Percentiles rank a stretch among this genome's conserved stretches.
These are phyloP conservation scores for Coleophoma cylindrospora DNA, from an alignment of 2,329 filamentous ascomycete genomes.

Conservation along the genomic window DNA sequence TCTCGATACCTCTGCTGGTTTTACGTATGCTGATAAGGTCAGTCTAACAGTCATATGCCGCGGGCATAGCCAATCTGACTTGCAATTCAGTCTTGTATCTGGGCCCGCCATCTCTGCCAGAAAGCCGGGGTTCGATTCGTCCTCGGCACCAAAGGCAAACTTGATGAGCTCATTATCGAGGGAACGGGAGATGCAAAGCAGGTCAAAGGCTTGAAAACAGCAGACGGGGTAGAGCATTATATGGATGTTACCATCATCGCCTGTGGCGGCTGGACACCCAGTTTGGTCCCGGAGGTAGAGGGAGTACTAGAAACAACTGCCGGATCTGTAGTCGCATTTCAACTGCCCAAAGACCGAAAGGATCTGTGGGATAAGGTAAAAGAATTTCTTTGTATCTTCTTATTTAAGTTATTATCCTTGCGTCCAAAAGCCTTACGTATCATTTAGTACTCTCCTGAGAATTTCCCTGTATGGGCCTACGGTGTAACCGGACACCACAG, in stretches of 20 bases:
- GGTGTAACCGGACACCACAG: background rate
- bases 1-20: conserved; percentile 3
- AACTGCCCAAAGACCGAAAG: conserved; percentile 15
- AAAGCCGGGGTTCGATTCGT: conserved; percentile 23
- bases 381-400: background rate
- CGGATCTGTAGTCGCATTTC: conserved; percentile 30
- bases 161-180: conserved; percentile 4
- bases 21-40: conserved; percentile 2
- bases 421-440: background rate
- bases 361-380: background rate
- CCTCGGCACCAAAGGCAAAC: conserved; percentile 17
- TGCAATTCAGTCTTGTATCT: conserved; percentile 4
- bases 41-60: background rate
- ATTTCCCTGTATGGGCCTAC: conserved; percentile 26
- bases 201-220: conserved; percentile 22
- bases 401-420: background rate
- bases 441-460: conserved; percentile 24
- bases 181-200: conserved; percentile 6
- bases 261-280: conserved; percentile 25
- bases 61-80: background rate
- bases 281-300: conserved; percentile 22
- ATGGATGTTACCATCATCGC: conserved; percentile 23
- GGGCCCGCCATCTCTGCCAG: background rate
- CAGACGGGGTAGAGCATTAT: conserved; percentile 16
- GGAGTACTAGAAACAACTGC: conserved; percentile 31